A percentile compares a stretch with the other conserved stretches of the same genome.
These are phyloP conservation scores for Canavalia ensiformis DNA, from an alignment of 306 rosid genomes.

Conservation along the genomic window DNA sequence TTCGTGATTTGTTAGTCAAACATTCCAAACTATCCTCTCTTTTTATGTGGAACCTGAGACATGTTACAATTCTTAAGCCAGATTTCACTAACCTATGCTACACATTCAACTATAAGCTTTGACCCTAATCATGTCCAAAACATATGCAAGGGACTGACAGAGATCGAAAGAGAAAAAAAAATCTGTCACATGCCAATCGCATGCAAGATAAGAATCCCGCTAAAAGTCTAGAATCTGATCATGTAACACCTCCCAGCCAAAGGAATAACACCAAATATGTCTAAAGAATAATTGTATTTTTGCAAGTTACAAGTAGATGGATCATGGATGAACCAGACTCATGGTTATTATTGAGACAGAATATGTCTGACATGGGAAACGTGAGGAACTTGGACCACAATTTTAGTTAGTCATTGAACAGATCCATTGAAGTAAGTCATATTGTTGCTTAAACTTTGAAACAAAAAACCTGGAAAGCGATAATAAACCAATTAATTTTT, in stretches of 20 bases:
- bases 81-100: conserved; percentile 24
- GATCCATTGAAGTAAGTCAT: conserved; percentile 6
- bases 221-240: not conserved
- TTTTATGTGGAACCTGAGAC: not conserved
- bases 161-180: not conserved
- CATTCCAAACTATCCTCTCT: not conserved
- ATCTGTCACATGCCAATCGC: not conserved
- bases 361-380: conserved; percentile 23
- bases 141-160: not conserved
- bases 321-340: not conserved
- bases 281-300: conserved; percentile 1
- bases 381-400: conserved; percentile 36
- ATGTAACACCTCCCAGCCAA: conserved; percentile 2
- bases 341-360: not conserved
- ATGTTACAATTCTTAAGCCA: conserved; percentile 23
- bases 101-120: conserved; percentile 16
- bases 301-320: not conserved
- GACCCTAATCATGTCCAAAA: conserved; percentile 22
- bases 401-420: conserved; percentile 4
- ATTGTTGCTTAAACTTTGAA: conserved; percentile 23
- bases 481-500: conserved; percentile 9
- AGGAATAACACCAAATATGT: not conserved
- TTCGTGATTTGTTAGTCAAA: not conserved
- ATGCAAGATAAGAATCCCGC: conserved; percentile 14
- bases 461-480: not conserved